phyloP scores from a whole-genome alignment of 495 filamentous ascomycete genomes.

The Lindgomyces ingoldianus region DNA sequence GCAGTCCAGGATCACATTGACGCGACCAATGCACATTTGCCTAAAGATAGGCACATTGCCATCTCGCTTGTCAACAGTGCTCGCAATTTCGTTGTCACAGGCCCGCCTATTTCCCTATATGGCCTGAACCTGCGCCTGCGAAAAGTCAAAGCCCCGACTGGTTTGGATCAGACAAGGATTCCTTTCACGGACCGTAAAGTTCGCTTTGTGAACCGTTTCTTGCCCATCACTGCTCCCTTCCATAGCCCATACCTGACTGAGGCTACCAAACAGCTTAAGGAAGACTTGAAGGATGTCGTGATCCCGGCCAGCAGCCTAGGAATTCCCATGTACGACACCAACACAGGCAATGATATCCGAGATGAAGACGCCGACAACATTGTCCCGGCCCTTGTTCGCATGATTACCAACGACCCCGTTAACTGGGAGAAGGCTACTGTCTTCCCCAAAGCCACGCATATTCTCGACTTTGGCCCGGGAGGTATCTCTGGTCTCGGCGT shows the following conservation, averaged over 20 bases:
- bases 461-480: constrained; percentile 93
- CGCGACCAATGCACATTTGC: constrained; percentile 92
- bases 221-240: constrained; percentile 97
- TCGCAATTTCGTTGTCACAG: constrained; percentile 94
- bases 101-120: constrained; percentile 91
- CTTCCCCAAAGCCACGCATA: constrained; percentile 86
- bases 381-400: constrained; percentile 79
- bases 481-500: constrained; percentile 95
- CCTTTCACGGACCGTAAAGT: constrained; percentile 94
- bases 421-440: constrained; percentile 93
- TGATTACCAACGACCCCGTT: constrained; percentile 90
- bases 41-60: constrained; percentile 84
- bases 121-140: constrained; percentile 90
- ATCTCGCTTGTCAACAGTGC: constrained; percentile 97
- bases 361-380: constrained; percentile 63
- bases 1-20: constrained; percentile 94
- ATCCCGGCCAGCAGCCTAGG: constrained; percentile 67
- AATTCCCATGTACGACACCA: constrained; percentile 86
- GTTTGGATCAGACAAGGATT: constrained; percentile 91
- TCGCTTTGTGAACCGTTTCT: constrained; percentile 93
- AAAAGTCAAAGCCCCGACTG: constrained; percentile 95
- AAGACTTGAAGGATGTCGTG: constrained; percentile 80
- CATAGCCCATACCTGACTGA: constrained; percentile 89
- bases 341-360: constrained; percentile 78
- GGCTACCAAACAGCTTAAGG: constrained; percentile 74